These are phyloP conservation scores for Termitomyces sp. DNA, from an alignment of 768 basidiomycete species.

Conservation along the genomic window DNA sequence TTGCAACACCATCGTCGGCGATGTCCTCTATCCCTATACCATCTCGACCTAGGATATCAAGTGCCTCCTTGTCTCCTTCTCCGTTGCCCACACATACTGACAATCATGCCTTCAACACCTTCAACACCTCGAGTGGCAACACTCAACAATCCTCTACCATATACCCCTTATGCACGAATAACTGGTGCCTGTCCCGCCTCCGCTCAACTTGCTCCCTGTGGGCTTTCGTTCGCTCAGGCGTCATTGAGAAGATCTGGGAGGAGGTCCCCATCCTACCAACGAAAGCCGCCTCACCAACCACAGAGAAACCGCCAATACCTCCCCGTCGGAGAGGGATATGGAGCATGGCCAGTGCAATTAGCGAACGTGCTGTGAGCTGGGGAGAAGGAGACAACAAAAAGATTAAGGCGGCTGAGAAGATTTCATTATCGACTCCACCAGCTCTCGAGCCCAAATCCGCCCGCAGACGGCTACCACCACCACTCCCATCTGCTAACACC, in stretches of 20 bases:
- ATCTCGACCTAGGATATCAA: constrained; percentile 13
- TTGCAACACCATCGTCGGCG: constrained; percentile 31
- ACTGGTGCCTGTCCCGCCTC: constrained; percentile 84
- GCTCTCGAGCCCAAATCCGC: constrained; percentile 13
- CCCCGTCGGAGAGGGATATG: constrained; percentile 59
- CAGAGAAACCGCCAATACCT: constrained; percentile 55
- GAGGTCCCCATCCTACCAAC: constrained; percentile 40
- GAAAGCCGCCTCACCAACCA: constrained; percentile 13
- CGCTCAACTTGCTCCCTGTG: constrained; percentile 87
- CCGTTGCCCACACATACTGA: constrained; percentile 25
- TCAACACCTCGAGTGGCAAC: constrained; percentile 19
- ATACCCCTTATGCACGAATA: constrained; percentile 76
- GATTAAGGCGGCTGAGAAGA: neutral
- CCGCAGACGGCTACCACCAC: constrained; percentile 25
- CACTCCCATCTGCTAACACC: constrained; percentile 15
- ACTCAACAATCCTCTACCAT: constrained; percentile 35
- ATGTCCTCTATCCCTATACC: constrained; percentile 29
- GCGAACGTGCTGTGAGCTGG: constrained; percentile 57
- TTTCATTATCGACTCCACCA: constrained; percentile 2
- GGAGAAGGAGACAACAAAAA: constrained; percentile 34
- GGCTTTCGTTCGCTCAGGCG: constrained; percentile 77
- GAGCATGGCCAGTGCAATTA: constrained; percentile 61
- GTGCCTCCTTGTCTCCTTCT: constrained; percentile 16
- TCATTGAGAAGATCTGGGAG: constrained; percentile 87
- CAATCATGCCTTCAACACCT: constrained; percentile 12